Evolutionary conservation across 2,329 filamentous ascomycete species (phyloP), one percentile per base, ranked within the genome.

Genomic region (Venturia carpophila): DNA sequence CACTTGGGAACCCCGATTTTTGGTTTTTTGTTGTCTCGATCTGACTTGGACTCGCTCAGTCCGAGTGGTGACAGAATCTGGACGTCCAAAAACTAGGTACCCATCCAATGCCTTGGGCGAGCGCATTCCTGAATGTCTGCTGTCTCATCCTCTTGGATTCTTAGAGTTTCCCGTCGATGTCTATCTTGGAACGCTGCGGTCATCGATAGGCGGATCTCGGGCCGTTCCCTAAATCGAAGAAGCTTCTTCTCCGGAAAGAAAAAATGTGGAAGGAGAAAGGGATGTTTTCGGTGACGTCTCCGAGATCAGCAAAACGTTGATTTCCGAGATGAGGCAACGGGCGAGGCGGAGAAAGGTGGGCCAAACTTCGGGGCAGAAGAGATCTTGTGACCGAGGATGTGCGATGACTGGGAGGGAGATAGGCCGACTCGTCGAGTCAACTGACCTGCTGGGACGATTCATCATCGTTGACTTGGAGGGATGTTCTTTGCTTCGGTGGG

Each of bases 171-270:
- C n/a, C n/a, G n/a, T n/a, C n/a, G n/a, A n/a, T n/a, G n/a, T n/a
- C n/a, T n/a, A n/a, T n/a, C n/a, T n/a, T n/a, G n/a, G n/a, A n/a
- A n/a, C n/a, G n/a, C n/a, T n/a, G n/a, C n/a, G n/a, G n/a, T n/a
- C 30, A 56, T 56, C 1, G n/a, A 4, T n/a, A 37, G 27, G 27
- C 34, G 15, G 52, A 56, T 56, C 52, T 4, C 52, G 52, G 52
- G 27, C 27, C 52, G 52, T 56, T 15, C 52, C 52, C 30, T 47
- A 47, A 21, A 47, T 47, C 27, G 52, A 34, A n/a, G 52, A 56
- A 56, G 30, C 30, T 56, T 56, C 27, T 19, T n/a, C 52, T 56
- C 27, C 30, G 11, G 11, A 5, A 24, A n/a, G 34, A 27, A 15
- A n/a, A n/a, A n/a, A n/a, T n/a, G n/a, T n/a, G n/a, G n/a, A 56